Evolutionary conservation across 139 green algal species (phyloP).

Genomic region (Volvox reticuliferus): DNA sequence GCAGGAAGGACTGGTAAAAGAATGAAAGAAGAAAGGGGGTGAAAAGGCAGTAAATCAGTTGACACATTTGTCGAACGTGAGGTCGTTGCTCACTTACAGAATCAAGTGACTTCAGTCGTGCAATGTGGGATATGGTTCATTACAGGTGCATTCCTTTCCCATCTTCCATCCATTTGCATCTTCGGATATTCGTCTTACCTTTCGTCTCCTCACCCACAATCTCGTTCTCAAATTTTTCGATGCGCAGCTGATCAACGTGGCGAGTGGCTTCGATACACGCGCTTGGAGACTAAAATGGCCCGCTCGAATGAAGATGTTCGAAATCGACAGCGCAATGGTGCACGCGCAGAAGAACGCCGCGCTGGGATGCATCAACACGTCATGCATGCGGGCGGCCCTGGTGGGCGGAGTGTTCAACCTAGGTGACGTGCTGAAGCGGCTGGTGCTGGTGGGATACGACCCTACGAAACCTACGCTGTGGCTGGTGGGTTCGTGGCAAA

Average conservation of each 20-base stretch:
- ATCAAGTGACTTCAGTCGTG: too few species aligned
- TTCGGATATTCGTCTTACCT: neutral
- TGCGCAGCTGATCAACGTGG: constrained; percentile 57
- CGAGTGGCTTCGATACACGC: constrained; percentile 54
- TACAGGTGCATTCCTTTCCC: too few species aligned
- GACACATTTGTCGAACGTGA: too few species aligned
- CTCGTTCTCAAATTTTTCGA: too few species aligned
- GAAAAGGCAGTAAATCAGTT: too few species aligned
- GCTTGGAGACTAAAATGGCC: constrained; percentile 56
- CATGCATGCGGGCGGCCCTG: neutral
- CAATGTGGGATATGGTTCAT: too few species aligned
- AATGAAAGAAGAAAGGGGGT: too few species aligned
- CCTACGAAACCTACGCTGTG: constrained; percentile 19
- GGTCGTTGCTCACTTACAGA: too few species aligned
- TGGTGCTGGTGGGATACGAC: constrained; percentile 35
- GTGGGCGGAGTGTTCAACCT: constrained; percentile 43
- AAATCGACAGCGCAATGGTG: constrained; percentile 57
- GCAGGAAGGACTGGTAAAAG: too few species aligned
- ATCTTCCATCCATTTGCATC: neutral
- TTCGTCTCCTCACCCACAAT: too few species aligned
- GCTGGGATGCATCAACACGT: constrained; percentile 37
- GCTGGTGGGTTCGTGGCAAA: constrained; percentile 44
- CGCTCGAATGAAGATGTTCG: constrained; percentile 25
- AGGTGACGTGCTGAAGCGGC: constrained; percentile 18
- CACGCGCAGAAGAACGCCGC: constrained; percentile 47